phyloP scores from a whole-genome alignment of 352 stramenopile species.

The Globisporangium echinulatum region DNA sequence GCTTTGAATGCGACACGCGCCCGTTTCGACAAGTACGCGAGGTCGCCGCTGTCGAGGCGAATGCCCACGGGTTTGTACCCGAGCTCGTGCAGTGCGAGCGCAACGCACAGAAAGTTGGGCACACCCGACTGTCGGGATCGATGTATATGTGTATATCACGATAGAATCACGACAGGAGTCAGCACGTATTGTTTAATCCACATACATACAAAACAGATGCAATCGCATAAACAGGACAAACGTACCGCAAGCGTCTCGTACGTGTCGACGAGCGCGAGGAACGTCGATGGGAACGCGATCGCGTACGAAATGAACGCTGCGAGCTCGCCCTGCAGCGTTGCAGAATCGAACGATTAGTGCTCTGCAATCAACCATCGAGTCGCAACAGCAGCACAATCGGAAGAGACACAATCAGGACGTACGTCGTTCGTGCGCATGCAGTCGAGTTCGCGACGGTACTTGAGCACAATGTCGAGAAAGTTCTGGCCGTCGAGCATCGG shows the following conservation, averaged over 20 bases:
- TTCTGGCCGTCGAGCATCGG: constrained; percentile 61
- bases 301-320: constrained; percentile 98
- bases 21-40: constrained; percentile 93
- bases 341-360: too few species aligned
- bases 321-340: constrained; percentile 89
- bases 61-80: constrained; percentile 91
- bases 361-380: too few species aligned
- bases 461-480: constrained; percentile 75
- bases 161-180: too few species aligned
- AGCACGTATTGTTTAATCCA: too few species aligned
- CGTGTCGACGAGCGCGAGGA: constrained; percentile 98
- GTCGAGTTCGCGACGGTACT: constrained; percentile 72
- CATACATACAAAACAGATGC: not conserved
- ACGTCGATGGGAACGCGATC: constrained; percentile 94
- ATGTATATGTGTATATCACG: not conserved
- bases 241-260: constrained; percentile 94
- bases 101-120: constrained; percentile 96
- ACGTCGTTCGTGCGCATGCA: constrained; percentile 78
- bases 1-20: constrained; percentile 63
- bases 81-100: constrained; percentile 90
- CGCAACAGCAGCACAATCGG: constrained; percentile 4
- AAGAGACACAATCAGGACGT: constrained; percentile 4
- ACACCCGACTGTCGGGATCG: constrained; percentile 73
- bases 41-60: constrained; percentile 97
- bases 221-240: constrained; percentile 6